Percentiles rank a stretch among this genome's conserved stretches.
Conservation (phyloP, 495 filamentous ascomycete genomes). For the Aspergillus incahuasiensis region DNA sequence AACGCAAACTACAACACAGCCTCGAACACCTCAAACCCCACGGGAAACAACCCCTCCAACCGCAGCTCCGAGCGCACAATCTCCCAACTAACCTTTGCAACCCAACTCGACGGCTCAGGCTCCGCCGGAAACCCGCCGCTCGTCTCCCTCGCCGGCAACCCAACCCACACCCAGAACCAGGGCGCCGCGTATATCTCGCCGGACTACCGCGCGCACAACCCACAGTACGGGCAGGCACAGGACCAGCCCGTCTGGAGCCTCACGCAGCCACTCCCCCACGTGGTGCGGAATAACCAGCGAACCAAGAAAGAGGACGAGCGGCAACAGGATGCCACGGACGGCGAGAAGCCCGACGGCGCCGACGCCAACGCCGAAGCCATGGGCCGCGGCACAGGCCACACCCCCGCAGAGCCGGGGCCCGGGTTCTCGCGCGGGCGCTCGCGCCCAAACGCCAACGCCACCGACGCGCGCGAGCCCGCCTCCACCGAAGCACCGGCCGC, state of each 20-base stretch:
- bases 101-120: no score
- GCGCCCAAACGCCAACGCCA: background rate
- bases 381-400: no score
- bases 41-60: no score
- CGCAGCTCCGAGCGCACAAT: no score
- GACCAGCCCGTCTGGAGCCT: constrained; percentile 26
- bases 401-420: no score
- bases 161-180: background rate
- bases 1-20: no score
- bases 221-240: constrained; percentile 18
- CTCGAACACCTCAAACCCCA: no score
- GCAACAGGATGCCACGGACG: background rate
- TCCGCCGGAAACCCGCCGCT: no score
- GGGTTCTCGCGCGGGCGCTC: no score
- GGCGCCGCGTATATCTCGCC: constrained; percentile 15
- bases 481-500: background rate
- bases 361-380: no score
- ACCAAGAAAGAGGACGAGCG: background rate
- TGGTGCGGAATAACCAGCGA: constrained; percentile 27
- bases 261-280: constrained; percentile 26
- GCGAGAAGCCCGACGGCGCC: no score
- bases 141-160: background rate
- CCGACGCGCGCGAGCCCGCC: background rate
- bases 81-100: no score
- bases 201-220: constrained; percentile 19